Evolutionary conservation across 768 basidiomycete genomes (phyloP).

Genomic region (Auriculariales sp.): DNA sequence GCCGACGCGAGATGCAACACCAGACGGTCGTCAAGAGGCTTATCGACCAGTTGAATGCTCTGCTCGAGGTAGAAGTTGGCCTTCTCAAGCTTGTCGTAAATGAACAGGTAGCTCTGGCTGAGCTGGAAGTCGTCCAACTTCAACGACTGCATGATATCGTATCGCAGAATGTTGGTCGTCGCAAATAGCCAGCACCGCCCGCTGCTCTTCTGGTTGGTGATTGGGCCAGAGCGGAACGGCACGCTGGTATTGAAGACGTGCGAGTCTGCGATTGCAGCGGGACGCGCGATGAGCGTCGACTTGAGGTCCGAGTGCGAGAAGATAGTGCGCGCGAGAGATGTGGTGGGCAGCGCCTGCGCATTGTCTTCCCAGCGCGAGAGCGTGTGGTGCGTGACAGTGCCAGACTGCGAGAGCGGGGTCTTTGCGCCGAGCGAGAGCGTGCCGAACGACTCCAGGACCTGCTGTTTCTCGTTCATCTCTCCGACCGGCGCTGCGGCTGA

Average conservation of each 20-base stretch:
- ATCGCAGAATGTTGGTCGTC: constrained; percentile 74
- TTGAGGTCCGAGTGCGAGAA: constrained; percentile 55
- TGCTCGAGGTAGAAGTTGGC: constrained; percentile 85
- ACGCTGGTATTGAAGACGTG: constrained; percentile 77
- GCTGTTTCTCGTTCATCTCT: neutral
- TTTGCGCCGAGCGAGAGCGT: neutral
- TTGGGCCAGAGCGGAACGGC: constrained; percentile 67
- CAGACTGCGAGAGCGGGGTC: neutral
- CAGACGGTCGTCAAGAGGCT: constrained; percentile 73
- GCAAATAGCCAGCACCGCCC: constrained; percentile 96
- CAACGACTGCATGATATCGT: constrained; percentile 72
- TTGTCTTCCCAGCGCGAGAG: neutral
- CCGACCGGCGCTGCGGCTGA: no score
- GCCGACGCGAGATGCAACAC: constrained; percentile 59
- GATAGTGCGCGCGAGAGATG: constrained; percentile 57
- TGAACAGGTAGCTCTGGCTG: constrained; percentile 86
- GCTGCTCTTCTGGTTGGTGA: constrained; percentile 77
- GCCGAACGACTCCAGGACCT: neutral
- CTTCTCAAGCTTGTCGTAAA: constrained; percentile 95
- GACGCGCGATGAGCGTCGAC: constrained; percentile 46
- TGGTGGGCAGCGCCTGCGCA: neutral
- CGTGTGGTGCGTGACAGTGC: neutral
- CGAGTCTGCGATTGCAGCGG: constrained; percentile 42
- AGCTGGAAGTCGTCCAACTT: constrained; percentile 83
- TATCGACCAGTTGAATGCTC: constrained; percentile 65